Conservation (phyloP, 2,329 filamentous ascomycete genomes). For the Penicillium sp. region DNA sequence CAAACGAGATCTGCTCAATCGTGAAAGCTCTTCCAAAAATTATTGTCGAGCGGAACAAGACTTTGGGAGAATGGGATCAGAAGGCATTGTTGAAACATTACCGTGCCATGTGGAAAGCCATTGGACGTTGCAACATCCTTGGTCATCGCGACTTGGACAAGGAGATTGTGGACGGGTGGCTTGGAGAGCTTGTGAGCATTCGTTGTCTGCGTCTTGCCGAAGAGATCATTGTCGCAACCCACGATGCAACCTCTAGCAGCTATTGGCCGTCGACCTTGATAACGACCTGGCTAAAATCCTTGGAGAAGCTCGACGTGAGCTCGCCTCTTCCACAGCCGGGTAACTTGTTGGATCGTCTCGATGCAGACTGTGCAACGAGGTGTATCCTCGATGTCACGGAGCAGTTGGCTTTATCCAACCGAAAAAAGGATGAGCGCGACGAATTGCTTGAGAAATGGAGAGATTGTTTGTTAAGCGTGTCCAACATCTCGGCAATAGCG, state of each 20-base stretch:
- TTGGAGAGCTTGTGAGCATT: conserved; percentile 24
- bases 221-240: conserved; percentile 30
- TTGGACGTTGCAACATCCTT: conserved; percentile 34
- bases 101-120: conserved; percentile 34
- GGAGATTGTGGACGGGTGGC: conserved; percentile 29
- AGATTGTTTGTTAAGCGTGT: conserved; percentile 21
- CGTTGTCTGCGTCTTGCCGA: conserved; percentile 22
- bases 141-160: conserved; percentile 29
- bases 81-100: conserved; percentile 22
- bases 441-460: conserved; percentile 30
- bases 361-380: conserved; percentile 21
- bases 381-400: conserved; percentile 34
- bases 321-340: conserved; percentile 12
- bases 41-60: conserved; percentile 13
- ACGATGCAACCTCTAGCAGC: conserved; percentile 8
- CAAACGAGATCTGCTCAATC: conserved; percentile 31
- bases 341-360: conserved; percentile 21
- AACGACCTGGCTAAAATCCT: conserved; percentile 21
- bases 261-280: conserved; percentile 28
- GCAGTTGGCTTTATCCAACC: conserved; percentile 20
- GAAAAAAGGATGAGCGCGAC: conserved; percentile 12
- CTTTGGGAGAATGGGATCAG: conserved; percentile 11
- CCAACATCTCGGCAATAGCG: conserved; percentile 19
- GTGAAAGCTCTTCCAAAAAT: conserved; percentile 24
- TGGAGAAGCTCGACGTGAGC: conserved; percentile 4